Conservation (phyloP, 2,329 filamentous ascomycete species). For the Fusarium xylarioides region DNA sequence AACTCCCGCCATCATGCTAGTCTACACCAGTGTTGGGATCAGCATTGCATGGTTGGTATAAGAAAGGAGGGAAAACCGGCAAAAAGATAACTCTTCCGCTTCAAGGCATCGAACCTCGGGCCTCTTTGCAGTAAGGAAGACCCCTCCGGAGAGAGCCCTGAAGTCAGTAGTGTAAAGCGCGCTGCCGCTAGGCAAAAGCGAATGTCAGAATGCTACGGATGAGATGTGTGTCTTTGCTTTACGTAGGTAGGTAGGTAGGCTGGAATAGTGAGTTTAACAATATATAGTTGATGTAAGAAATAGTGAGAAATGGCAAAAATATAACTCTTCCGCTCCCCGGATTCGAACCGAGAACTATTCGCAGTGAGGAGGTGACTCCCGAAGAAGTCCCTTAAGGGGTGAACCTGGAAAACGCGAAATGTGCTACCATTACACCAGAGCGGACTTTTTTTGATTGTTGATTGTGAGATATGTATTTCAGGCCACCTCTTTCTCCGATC, state of each 20-base stretch:
- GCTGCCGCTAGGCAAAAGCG: too few species aligned
- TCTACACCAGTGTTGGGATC: neutral
- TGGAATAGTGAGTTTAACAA: too few species aligned
- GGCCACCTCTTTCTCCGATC: too few species aligned
- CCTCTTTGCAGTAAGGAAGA: too few species aligned
- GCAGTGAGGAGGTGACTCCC: neutral
- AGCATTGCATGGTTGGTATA: neutral
- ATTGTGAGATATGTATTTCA: fast-evolving
- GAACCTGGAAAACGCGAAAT: neutral
- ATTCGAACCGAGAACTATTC: neutral
- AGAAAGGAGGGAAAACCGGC: neutral
- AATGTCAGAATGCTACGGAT: too few species aligned
- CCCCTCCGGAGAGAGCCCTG: too few species aligned
- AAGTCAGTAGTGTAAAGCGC: too few species aligned
- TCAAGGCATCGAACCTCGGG: too few species aligned
- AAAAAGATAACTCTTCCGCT: too few species aligned
- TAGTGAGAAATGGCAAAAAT: neutral
- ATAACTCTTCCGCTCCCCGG: neutral
- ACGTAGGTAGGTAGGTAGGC: too few species aligned
- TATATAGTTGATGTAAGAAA: too few species aligned
- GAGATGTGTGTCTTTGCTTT: too few species aligned
- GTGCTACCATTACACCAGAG: neutral
- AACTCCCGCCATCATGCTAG: neutral
- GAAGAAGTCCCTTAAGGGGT: neutral
- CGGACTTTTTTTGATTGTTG: neutral